phyloP scores from a whole-genome alignment of 441 rosid genomes.

The Mallotus japonicus region DNA sequence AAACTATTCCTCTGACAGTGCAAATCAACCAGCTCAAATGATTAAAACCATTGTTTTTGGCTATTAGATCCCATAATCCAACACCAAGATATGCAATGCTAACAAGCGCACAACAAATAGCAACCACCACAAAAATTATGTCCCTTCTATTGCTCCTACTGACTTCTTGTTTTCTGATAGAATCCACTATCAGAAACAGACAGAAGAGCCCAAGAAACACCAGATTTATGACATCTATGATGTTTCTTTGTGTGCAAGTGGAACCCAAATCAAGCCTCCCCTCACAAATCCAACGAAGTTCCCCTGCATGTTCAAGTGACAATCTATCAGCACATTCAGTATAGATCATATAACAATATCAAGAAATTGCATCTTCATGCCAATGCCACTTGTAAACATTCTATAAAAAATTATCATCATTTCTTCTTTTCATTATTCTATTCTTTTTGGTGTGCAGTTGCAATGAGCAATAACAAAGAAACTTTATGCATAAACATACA shows the following conservation, averaged over 20 bases:
- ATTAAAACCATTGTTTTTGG: conserved; percentile 14
- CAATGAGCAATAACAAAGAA: too few relatives aligned
- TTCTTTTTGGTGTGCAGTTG: too few relatives aligned
- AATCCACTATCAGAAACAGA: conserved; percentile 41
- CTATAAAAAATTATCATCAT: not conserved
- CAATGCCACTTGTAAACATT: not conserved
- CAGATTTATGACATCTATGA: conserved; percentile 51
- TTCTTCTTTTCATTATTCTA: too few relatives aligned
- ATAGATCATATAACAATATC: too few relatives aligned
- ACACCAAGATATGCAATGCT: conserved; percentile 38
- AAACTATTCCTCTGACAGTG: conserved; percentile 52
- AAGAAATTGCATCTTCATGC: too few relatives aligned
- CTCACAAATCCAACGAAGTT: conserved; percentile 48
- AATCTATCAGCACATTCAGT: not conserved
- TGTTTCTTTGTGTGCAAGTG: conserved; percentile 51
- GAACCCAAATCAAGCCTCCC: conserved; percentile 45
- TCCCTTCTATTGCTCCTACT: conserved; percentile 32
- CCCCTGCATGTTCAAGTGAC: conserved; percentile 43
- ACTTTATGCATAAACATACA: not conserved
- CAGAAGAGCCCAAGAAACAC: conserved; percentile 47
- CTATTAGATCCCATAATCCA: conserved; percentile 42
- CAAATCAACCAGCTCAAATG: conserved; percentile 33
- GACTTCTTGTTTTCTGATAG: conserved; percentile 25
- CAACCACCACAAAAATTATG: conserved; percentile 37
- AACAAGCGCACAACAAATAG: conserved; percentile 45